phyloP scores from a whole-genome alignment of 169 alveolate species.

The Plasmodium billcollinsi region DNA sequence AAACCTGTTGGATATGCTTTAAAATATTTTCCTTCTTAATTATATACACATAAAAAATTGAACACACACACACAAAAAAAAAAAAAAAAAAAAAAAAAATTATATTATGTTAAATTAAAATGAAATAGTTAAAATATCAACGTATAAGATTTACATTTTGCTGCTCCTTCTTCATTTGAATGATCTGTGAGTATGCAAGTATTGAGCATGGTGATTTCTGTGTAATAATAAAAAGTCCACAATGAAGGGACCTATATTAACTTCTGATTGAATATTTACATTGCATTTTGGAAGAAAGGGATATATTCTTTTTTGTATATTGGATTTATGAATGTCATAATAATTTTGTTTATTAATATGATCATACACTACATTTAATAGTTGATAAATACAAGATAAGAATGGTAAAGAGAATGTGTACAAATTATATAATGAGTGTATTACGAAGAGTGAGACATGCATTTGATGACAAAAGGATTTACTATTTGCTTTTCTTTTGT shows the following conservation, averaged over 20 bases:
- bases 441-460: constrained; percentile 53
- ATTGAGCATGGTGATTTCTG: background rate
- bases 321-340: constrained; percentile 62
- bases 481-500: constrained; percentile 61
- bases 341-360: constrained; percentile 28
- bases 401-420: constrained; percentile 33
- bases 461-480: constrained; percentile 67
- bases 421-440: constrained; percentile 42
- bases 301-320: constrained; percentile 52
- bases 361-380: constrained; percentile 24
- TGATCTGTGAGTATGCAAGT: background rate
- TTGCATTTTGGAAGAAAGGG: constrained; percentile 38
- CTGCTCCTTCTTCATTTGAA: background rate
- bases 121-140: no score
- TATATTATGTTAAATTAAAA: no score
- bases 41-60: no score
- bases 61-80: no score
- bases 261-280: constrained; percentile 47
- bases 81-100: no score
- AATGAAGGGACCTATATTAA: constrained; percentile 51
- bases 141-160: no score
- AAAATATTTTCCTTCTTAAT: no score
- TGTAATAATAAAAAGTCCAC: constrained; percentile 32
- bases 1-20: no score
- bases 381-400: constrained; percentile 20